These are phyloP conservation scores for Zymoseptoria ardabiliae DNA, from an alignment of 2,329 filamentous ascomycete species.

Conservation along the genomic window DNA sequence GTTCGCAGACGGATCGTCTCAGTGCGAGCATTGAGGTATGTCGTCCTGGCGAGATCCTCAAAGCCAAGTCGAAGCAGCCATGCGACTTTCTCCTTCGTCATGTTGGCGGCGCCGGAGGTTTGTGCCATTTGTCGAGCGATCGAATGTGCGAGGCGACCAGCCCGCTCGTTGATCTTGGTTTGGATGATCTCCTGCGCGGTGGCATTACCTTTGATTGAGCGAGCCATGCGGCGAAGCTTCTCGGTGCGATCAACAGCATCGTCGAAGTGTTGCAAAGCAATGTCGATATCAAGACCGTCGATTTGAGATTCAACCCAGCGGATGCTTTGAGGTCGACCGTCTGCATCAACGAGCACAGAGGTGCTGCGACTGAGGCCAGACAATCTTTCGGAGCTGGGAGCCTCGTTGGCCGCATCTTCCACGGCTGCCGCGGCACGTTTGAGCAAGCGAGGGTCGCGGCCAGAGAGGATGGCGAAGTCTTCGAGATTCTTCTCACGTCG, in stretches of 20 bases:
- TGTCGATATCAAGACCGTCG: conserved; percentile 91
- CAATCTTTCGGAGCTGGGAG: conserved; percentile 7
- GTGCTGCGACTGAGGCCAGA: conserved; percentile 23
- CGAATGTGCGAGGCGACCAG: conserved; percentile 66
- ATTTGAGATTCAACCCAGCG: conserved; percentile 94
- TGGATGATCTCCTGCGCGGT: conserved; percentile 89
- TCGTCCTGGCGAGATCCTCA: conserved; percentile 80
- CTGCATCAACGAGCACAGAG: conserved; percentile 79
- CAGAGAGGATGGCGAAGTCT: conserved; percentile 24
- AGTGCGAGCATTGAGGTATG: conserved; percentile 73
- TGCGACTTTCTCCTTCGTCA: conserved; percentile 71
- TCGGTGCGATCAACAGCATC: conserved; percentile 77
- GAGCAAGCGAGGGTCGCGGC: conserved; percentile 46
- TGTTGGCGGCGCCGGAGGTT: conserved; percentile 66
- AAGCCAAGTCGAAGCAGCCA: conserved; percentile 85
- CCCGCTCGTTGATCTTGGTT: conserved; percentile 83
- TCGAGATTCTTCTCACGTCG: conserved; percentile 61
- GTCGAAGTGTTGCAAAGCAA: conserved; percentile 84
- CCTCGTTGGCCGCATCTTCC: conserved; percentile 34
- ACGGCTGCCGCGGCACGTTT: conserved; percentile 41
- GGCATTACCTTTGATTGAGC: conserved; percentile 73
- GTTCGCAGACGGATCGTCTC: conserved; percentile 73
- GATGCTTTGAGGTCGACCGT: conserved; percentile 92
- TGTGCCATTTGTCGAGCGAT: conserved; percentile 73
- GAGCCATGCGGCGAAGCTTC: conserved; percentile 70